Percentiles rank a stretch among this genome's conserved stretches.
Evolutionary conservation across 1,139 yeast species (phyloP).

Genomic region (Pichia sp.): DNA sequence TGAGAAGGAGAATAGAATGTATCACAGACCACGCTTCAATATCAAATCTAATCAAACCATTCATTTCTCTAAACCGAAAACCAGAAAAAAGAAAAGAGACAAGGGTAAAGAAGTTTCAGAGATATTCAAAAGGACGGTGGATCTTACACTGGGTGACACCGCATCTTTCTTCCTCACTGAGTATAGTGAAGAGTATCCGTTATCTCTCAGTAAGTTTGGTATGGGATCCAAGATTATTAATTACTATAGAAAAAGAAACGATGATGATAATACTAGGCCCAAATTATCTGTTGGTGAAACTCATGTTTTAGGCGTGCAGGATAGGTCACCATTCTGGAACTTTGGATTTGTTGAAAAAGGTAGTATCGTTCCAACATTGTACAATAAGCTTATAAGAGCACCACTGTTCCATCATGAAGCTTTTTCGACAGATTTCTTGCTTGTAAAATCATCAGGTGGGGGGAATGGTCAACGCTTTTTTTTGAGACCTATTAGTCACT

Average conservation of each 20-base stretch:
- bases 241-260: slow-evolving; percentile 79
- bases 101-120: slow-evolving; percentile 77
- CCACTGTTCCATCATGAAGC: slow-evolving; percentile 89
- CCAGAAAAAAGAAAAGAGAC: slow-evolving; percentile 86
- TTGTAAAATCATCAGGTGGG: slow-evolving; percentile 78
- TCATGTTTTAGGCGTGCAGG: slow-evolving; percentile 90
- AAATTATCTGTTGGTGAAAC: slow-evolving; percentile 91
- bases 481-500: slow-evolving; percentile 61
- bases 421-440: slow-evolving; percentile 71
- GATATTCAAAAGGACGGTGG: slow-evolving; percentile 64
- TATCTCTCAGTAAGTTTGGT: slow-evolving; percentile 81
- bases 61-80: slow-evolving; percentile 68
- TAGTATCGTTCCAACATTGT: slow-evolving; percentile 85
- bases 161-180: slow-evolving; percentile 77
- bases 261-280: slow-evolving; percentile 83
- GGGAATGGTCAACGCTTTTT: slow-evolving; percentile 56
- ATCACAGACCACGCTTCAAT: slow-evolving; percentile 74
- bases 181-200: slow-evolving; percentile 86
- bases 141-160: slow-evolving; percentile 79
- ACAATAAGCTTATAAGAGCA: slow-evolving; percentile 88
- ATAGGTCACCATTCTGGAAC: slow-evolving; percentile 96
- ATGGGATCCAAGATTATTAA: slow-evolving; percentile 95
- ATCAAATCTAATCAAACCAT: slow-evolving; percentile 76
- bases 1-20: slow-evolving; percentile 66
- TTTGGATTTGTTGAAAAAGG: slow-evolving; percentile 97